Base-by-base conservation (phyloP, 768 basidiomycete species). In the Sporobolomyces phaffii region DNA sequence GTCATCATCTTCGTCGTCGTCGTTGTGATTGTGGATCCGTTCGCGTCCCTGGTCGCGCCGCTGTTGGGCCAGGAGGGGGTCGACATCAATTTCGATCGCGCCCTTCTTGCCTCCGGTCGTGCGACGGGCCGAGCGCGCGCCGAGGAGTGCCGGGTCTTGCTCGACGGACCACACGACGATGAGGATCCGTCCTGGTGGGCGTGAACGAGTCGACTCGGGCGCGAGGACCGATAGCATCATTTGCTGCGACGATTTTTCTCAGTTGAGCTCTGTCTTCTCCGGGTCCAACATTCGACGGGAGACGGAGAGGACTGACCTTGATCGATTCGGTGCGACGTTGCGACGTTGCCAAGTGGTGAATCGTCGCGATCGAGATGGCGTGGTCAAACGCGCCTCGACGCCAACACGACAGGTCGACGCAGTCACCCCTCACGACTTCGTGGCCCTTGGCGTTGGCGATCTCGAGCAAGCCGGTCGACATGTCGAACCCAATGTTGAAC, bases 161-260 rank as follows among this genome's bases (percentile, higher is more conserved):
- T 97, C 91, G 65, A 88, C 83, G 1, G 94, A 92, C 96, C 96
- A 99, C 38, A 98, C 96, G 72, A 96, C 96, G 68, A 98, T 87
- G 60, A 99, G 79, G 44, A 91, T 79, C 14, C 40, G 47, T 5
- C 56, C 48, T 28, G 26, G 18, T 24, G 66, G n/a, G 56, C 60
- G 22, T 24, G 72, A 65, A 43, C 65, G 72, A 5, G 74, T n/a
- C n/a, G n/a, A n/a, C n/a, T n/a, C 56, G 0, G 75, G 70, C 0
- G 70, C 72, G 14, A 78, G 47, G 34, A 78, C 68, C 28, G 36
- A 48, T 29, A 69, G 61, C 20, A 72, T 62, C 47, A 73, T 54
- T 69, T 69, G 62, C 66, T 72, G 66, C 8, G 51, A 41, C 13
- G 33, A 26, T n/a, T n/a, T n/a, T n/a, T n/a, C n/a, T n/a, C n/a